These are phyloP conservation scores for Cercospora zeina DNA, from an alignment of 2,329 filamentous ascomycete species.

Conservation along the genomic window DNA sequence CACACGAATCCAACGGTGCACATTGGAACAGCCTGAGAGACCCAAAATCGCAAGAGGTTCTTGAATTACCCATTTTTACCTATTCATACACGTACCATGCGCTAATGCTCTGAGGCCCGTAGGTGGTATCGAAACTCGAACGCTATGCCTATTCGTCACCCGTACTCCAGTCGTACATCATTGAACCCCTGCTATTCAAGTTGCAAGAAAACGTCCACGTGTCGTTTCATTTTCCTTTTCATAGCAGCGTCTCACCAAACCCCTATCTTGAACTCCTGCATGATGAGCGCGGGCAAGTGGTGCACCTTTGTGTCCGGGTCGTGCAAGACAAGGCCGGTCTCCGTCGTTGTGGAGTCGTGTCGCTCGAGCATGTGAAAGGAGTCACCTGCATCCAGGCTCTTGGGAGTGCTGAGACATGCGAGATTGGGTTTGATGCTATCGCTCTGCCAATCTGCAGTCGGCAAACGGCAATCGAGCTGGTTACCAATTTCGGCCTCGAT, in stretches of 20 bases:
- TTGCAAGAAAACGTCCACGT: neutral
- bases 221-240: neutral
- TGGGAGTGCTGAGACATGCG: constrained; percentile 9
- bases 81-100: neutral
- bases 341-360: constrained; percentile 16
- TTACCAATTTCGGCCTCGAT: constrained; percentile 24
- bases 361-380: constrained; percentile 1
- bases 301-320: constrained; percentile 11
- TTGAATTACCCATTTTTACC: neutral
- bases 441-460: constrained; percentile 24
- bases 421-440: neutral
- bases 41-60: neutral
- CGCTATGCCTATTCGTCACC: constrained; percentile 3
- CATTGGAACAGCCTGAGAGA: neutral
- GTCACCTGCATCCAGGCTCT: neutral
- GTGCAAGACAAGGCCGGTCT: constrained; percentile 2
- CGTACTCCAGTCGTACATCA: neutral
- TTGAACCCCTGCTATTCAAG: neutral
- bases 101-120: neutral
- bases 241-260: neutral
- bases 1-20: too few relatives aligned
- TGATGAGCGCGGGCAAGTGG: constrained; percentile 2
- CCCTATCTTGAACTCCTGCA: constrained; percentile 20
- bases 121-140: neutral
- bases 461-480: constrained; percentile 16